These are phyloP conservation scores for Entomophthora muscae DNA, from an alignment of 371 early-diverging fungal genomes.

Conservation along the genomic window DNA sequence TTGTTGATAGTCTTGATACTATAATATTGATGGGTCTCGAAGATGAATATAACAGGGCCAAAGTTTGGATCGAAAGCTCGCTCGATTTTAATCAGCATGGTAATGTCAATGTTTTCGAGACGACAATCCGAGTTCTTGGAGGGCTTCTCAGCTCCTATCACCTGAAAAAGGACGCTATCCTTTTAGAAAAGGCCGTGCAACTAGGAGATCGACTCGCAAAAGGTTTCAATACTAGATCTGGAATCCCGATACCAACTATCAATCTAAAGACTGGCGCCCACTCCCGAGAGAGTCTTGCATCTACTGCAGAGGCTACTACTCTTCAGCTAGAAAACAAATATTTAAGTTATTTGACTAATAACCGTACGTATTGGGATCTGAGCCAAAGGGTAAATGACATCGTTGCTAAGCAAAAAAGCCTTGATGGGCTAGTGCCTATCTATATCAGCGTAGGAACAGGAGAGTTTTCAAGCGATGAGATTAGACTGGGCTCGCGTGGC, in stretches of 20 bases:
- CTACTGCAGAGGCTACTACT: slow-evolving; percentile 72
- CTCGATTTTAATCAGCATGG: slow-evolving; percentile 46
- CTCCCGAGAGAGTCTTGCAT: slow-evolving; percentile 18
- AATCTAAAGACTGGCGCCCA: slow-evolving; percentile 20
- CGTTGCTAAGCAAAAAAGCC: slow-evolving; percentile 24
- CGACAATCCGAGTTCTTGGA: slow-evolving; percentile 81
- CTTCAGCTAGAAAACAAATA: slow-evolving; percentile 79
- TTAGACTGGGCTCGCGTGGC: slow-evolving; percentile 58
- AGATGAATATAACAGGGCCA: slow-evolving; percentile 47
- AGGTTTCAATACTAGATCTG: slow-evolving; percentile 53
- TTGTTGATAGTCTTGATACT: slow-evolving; percentile 76
- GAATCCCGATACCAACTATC: slow-evolving; percentile 59
- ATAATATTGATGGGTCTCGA: too few relatives aligned
- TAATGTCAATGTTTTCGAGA: slow-evolving; percentile 82
- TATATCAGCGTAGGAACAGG: slow-evolving; percentile 16
- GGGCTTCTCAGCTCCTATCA: slow-evolving; percentile 64
- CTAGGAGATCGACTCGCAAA: slow-evolving; percentile 56
- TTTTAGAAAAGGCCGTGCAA: slow-evolving; percentile 54
- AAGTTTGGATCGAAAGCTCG: slow-evolving; percentile 33
- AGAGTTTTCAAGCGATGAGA: slow-evolving; percentile 26
- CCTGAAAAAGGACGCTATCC: slow-evolving; percentile 32
- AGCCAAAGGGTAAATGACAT: slow-evolving; percentile 46
- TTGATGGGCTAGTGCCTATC: slow-evolving; percentile 66
- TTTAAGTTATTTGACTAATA: slow-evolving; percentile 51
- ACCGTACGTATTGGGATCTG: slow-evolving; percentile 44